Conservation (phyloP, 192 early-diverging fungal genomes). For the Rhizophagus clarus region DNA sequence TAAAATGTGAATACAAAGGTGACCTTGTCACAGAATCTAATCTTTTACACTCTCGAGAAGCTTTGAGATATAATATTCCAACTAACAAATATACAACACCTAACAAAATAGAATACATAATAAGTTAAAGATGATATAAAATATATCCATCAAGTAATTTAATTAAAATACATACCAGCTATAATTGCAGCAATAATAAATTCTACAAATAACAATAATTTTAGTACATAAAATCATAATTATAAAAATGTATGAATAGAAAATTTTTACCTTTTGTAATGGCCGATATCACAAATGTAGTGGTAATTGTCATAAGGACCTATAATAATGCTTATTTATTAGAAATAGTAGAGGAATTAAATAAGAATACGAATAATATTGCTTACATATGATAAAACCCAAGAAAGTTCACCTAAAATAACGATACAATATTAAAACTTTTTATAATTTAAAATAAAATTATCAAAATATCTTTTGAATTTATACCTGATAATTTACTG, state of each 20-base stretch:
- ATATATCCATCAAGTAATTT: too few relatives aligned
- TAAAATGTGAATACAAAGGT: slow-evolving; percentile 72
- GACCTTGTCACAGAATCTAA: slow-evolving; percentile 60
- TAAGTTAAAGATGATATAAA: background rate
- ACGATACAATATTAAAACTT: background rate
- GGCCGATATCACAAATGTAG: slow-evolving; percentile 61
- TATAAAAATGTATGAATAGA: slow-evolving; percentile 44
- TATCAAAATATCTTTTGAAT: background rate
- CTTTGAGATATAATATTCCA: slow-evolving; percentile 69
- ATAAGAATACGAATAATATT: background rate
- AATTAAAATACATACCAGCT: background rate
- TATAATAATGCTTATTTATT: background rate
- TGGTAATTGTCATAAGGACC: slow-evolving; percentile 44
- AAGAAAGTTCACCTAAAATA: slow-evolving; percentile 39
- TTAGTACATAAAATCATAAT: background rate
- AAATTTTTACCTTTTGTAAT: slow-evolving; percentile 76
- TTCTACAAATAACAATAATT: background rate
- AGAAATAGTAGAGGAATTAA: background rate
- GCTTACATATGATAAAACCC: slow-evolving; percentile 45
- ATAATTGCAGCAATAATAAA: background rate
- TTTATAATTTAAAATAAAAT: background rate
- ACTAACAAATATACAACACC: slow-evolving; percentile 42
- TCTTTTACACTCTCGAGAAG: slow-evolving; percentile 89
- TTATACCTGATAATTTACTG: slow-evolving; percentile 43
- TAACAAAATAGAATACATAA: background rate